Conservation (phyloP, 106 monocot genomes). For the Acorus gramineus region DNA sequence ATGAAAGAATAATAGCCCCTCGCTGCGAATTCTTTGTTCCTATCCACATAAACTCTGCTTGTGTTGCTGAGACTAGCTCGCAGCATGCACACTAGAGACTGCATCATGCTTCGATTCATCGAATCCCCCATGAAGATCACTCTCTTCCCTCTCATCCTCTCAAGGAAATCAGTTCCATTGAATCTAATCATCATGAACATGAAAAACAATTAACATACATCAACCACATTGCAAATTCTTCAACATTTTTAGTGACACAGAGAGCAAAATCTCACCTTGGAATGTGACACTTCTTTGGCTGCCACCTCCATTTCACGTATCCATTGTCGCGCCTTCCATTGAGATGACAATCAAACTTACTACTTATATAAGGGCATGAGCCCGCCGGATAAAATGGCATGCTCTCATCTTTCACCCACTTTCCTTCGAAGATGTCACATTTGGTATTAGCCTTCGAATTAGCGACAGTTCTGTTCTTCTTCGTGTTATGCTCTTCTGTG, state of each 20-base stretch:
- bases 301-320: slow-evolving; percentile 89
- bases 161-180: slow-evolving; percentile 78
- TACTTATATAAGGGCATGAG: slow-evolving; percentile 45
- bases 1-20: slow-evolving; percentile 74
- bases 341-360: slow-evolving; percentile 57
- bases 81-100: slow-evolving; percentile 85
- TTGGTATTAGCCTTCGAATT: background rate
- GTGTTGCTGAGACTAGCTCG: slow-evolving; percentile 43
- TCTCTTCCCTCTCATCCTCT: slow-evolving; percentile 60
- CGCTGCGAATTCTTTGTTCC: slow-evolving; percentile 62
- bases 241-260: background rate
- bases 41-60: slow-evolving; percentile 59
- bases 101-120: slow-evolving; percentile 89
- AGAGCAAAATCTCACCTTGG: slow-evolving; percentile 36
- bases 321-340: slow-evolving; percentile 71
- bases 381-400: slow-evolving; percentile 40
- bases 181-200: slow-evolving; percentile 31
- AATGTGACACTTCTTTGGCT: slow-evolving; percentile 58
- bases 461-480: no score
- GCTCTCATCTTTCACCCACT: slow-evolving; percentile 67
- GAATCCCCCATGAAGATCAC: slow-evolving; percentile 92
- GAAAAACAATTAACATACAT: background rate
- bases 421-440: slow-evolving; percentile 72
- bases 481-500: no score
- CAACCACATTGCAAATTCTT: no score